Base-by-base conservation (phyloP, 2,329 filamentous ascomycete genomes). In the Neofusicoccum laricinum region DNA sequence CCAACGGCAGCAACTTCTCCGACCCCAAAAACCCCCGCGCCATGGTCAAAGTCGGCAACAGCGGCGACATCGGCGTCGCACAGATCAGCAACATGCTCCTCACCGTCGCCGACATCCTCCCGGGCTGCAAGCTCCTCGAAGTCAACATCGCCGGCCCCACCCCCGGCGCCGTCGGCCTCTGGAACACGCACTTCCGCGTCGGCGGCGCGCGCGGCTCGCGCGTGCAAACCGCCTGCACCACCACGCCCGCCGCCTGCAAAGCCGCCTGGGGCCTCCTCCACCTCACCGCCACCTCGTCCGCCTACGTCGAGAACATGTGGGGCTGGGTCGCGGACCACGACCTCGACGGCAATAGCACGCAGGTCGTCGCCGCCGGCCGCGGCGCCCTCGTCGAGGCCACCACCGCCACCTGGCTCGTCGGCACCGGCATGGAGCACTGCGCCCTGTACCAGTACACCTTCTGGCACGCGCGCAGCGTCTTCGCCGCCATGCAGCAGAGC, bases 241-340 rank as follows among this genome's bases (percentile, higher is more conserved):
- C 81, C 69, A 79, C 75, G 66, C 66, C 59, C 61, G 53, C 51
- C 67, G 62, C 68, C 12, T 78, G 75, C 65, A 66, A 71, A 15
- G 75, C 72, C 8, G 76, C 72, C 4, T 64, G 63, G 63, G 53
- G 57, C 2, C 71, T 84, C 61, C 71, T 87, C 36, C 84, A 87
- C 68, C 73, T 86, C 10, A 80, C 79, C 0, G 65, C 72, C 7
- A 74, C 74, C 0, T 79, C 79, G 0, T 80, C 81, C 1, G 79
- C 79, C 7, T 86, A 86, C 67, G 77, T 86, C 51, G 84, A 87
- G 69, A 85, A 84, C 66, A 77, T 79, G 65, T 85, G 82, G 84
- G 79, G 79, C 70, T 84, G 82, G 82, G 78, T 80, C 1, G 82
- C 82, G 0, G 84, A 86, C 67, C 84, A 86, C 72, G 80, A 81